Base-by-base conservation (phyloP, 345 rosid genomes). In the Brassica cretica region DNA sequence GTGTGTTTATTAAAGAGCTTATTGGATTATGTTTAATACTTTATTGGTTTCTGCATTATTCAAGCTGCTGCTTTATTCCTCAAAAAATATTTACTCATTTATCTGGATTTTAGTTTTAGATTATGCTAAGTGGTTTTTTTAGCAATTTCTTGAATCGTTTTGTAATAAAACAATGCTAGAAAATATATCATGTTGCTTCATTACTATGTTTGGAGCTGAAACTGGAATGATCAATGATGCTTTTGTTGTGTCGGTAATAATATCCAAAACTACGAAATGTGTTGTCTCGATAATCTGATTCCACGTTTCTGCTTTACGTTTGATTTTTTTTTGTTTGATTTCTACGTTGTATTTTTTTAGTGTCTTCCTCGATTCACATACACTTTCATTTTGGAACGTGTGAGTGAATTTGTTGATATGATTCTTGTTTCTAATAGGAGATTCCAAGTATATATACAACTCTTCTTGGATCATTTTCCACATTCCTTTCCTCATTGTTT, bases 11-110 rank as follows among this genome's bases (percentile, higher is more conserved):
- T 68, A 0, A 55, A 61, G 69, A 41, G 59, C 29, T 58, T 80
- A 78, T 83, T 86, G 76, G 78, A 73, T 72, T 73, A 63, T 44
- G 51, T 46, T 46, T 12, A 46, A 46, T 46, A 46, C 55, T n/a
- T 51, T 51, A 51, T 5, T 51, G 8, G 8, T 4, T 44, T 44
- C 60, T 66, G 68, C 66, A 53, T 79, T 68, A 18, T 62, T 62
- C 0, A 25, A 60, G 77, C 64, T 68, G 61, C 46, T 73, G 51
- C 46, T 73, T 78, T 67, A 24, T 72, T 66, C 30, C 51, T 71
- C 6, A 21, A n/a, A 46, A 64, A 46, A 46, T 0, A 46, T 49
- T 49, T 8, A 41, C 15, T 56, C 11, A 10, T 33, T 32, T 51
- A 41, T 21, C 2, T 12, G 56, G 32, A 21, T 10, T 33, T 8